These are phyloP conservation scores for Pyrus hybrid DNA, from an alignment of 331 rosid species.

Conservation along the genomic window DNA sequence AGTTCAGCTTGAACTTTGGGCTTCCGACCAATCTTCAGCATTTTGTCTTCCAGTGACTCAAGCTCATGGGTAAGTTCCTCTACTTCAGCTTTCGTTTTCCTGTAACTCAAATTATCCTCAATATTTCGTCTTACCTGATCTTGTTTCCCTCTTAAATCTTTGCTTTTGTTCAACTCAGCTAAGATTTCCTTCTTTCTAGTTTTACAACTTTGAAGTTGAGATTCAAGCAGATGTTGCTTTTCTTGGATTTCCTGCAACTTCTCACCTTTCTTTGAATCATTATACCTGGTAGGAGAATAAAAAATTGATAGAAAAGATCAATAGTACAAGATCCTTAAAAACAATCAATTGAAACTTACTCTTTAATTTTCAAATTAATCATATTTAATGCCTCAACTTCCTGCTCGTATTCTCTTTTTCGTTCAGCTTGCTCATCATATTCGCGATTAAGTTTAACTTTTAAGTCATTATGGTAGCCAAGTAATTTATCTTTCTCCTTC, in stretches of 20 bases:
- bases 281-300: conserved; percentile 39
- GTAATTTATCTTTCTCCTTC: conserved; percentile 60
- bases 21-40: conserved; percentile 53
- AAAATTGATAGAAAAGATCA: conserved; percentile 16
- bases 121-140: conserved; percentile 58
- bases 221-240: conserved; percentile 50
- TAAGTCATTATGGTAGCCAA: conserved; percentile 45
- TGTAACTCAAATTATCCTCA: conserved; percentile 72
- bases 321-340: conserved; percentile 1
- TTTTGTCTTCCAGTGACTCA: conserved; percentile 64
- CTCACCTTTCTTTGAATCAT: conserved; percentile 59
- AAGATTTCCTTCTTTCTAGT: conserved; percentile 53
- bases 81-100: conserved; percentile 74
- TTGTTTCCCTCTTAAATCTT: conserved; percentile 44
- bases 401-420: conserved; percentile 53
- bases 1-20: conserved; percentile 50
- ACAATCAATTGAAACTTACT: conserved; percentile 38
- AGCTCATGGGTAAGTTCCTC: conserved; percentile 58
- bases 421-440: conserved; percentile 55
- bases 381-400: conserved; percentile 45
- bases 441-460: conserved; percentile 45
- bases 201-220: conserved; percentile 55
- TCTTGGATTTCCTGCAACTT: conserved; percentile 62
- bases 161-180: conserved; percentile 49
- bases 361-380: conserved; percentile 47